Base-by-base conservation (phyloP, 495 filamentous ascomycete species). In the Evernia prunastri region DNA sequence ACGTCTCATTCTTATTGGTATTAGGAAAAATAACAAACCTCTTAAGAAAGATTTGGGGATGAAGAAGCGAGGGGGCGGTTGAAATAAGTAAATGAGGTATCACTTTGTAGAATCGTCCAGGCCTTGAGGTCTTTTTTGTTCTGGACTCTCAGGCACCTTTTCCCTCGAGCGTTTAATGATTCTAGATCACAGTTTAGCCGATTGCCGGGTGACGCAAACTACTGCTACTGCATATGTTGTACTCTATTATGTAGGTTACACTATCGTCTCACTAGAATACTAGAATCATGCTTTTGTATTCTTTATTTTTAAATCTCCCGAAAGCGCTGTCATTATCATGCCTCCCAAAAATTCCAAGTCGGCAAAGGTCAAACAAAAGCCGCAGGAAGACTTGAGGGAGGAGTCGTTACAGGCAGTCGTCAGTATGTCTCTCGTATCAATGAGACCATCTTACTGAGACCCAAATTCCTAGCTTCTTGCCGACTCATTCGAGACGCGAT, bases 401-500 rank as follows among this genome's bases (percentile, higher is more conserved):
- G 89, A 96, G 72, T 85, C 87, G 11, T 80, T 97, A 53, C 92
- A 97, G 76, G 93, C 93, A 53, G 91, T 97, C 68, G 90, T 93
- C 75, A 68, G 84, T 81, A 33, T 57, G 51, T 63, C 29, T 23
- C 45, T 23, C 53, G 53, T 58, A 47, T 42, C 35, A 40, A 53
- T 45, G 53, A 9, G 29, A 54, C 27, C 45, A 35, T 20, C 63
- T 74, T 75, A 61, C 39, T 58, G 40, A 33, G 63, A 49, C 23
- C 54, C n/a, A 61, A 65, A 63, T 71, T 37, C 59, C 63, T 78
- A 86, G 86, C 79, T 95, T 29, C 84, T 97, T 68, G 88, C 92
- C 64, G 95, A 98, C 80, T 90, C 91, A 10, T 97, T 94, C 73
- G 91, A 97, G 75, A 92, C 90, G 12, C 79, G 89, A 72, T 97